Evolutionary conservation across 352 stramenopile species (phyloP).

Genomic region (Globisporangium splendens): DNA sequence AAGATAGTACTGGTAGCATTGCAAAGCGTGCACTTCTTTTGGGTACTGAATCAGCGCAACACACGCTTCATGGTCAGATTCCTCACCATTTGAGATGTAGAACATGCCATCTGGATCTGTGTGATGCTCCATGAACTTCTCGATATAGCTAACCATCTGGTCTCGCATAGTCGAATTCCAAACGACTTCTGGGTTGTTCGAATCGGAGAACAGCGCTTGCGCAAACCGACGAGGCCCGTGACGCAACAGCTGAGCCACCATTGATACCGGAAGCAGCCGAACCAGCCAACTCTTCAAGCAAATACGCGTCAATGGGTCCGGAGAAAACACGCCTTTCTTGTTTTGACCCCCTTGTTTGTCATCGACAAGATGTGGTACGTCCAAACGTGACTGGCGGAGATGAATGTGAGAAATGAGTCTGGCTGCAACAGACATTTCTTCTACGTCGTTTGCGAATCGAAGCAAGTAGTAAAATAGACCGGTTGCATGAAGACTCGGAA

Average conservation of each 20-base stretch:
- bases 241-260: constrained; percentile 80
- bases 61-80: constrained; percentile 71
- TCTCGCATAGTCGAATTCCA: constrained; percentile 83
- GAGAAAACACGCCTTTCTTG: constrained; percentile 79
- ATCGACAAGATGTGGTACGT: constrained; percentile 53
- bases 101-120: constrained; percentile 66
- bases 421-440: constrained; percentile 80
- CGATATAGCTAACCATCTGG: constrained; percentile 85
- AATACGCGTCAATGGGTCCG: constrained; percentile 76
- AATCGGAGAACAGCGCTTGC: constrained; percentile 74
- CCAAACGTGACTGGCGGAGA: constrained; percentile 68
- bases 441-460: constrained; percentile 70
- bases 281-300: constrained; percentile 85
- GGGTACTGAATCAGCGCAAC: constrained; percentile 81
- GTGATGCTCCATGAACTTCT: constrained; percentile 83
- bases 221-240: constrained; percentile 75
- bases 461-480: constrained; percentile 88
- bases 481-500: constrained; percentile 77
- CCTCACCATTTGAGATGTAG: constrained; percentile 62
- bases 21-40: constrained; percentile 77
- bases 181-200: constrained; percentile 84
- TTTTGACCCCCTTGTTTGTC: constrained; percentile 76
- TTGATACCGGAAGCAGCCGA: constrained; percentile 75
- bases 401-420: constrained; percentile 81
- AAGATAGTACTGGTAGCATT: constrained; percentile 88